Base-by-base conservation (phyloP, 768 basidiomycete species). In the Tricholoma sp. region DNA sequence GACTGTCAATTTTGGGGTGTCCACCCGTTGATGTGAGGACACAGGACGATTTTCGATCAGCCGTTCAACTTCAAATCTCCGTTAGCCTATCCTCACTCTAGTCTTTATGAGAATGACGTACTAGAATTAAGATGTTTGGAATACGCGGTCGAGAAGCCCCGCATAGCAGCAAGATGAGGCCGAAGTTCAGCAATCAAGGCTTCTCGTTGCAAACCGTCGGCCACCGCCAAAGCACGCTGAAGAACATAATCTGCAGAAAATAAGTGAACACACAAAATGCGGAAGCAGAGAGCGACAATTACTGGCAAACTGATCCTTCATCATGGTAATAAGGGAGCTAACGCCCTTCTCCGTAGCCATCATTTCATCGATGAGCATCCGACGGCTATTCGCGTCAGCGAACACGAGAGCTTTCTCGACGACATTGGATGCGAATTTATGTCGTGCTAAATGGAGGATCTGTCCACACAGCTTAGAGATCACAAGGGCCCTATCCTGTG, bases 351-450 rank as follows among this genome's bases (percentile, higher is more conserved):
- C 80, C 11, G 80, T 73, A 2, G 74, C 69, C 74, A 96, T 81
- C 55, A 98, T 83, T 70, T 97, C 95, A 28, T 91, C 85, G 57
- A 98, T 83, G 42, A 98, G 74, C 34, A 71, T 68, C 8, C 80
- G 80, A 45, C 92, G 86, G 58, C 80, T 85, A 9, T 86, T 85
- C 0, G 77, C 33, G 53, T 83, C 80, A 0, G 89, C 83, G 33
- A 78, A 83, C 29, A 85, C 69, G 34, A 96, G 78, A 5, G 92
- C 93, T 70, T 93, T 94, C 73, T 96, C 95, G 69, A 89, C 90
- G 17, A 98, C 96, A 65, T 99, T 98, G 5, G 94, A 97, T 5
- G 93, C 94, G 65, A 91, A 96, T 68, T 96, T 96, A 68, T 93
- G 92, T 52, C 85, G 82, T 1, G 92, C 82, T 80, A 95, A 84